Evolutionary conservation across 768 basidiomycete genomes (phyloP), one percentile per base, ranked within the genome.

Genomic region (Crassisporium funariophilum): DNA sequence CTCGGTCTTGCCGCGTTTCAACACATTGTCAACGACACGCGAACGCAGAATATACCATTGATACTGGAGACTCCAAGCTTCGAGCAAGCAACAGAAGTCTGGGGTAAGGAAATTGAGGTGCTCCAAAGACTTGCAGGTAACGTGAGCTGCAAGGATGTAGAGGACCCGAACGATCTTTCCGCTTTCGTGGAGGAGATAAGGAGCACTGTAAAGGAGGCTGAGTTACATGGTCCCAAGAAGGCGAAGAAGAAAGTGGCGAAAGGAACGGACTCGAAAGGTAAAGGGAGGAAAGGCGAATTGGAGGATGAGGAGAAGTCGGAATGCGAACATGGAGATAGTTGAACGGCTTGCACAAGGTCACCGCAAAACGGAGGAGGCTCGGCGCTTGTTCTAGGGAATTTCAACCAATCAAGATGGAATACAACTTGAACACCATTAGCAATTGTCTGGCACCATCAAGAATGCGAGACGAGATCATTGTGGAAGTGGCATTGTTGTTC

Each of bases 41-140:
- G 88, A 13, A 73, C 83, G 21, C 77, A 81, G 46, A 63, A 76
- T 35, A 84, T 93, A 24, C 91, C 91, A 1, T 75, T 95, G 25
- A 81, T 95, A 23, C 75, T 93, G 11, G 91, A 95, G 60, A 93
- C 92, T 0, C 88, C 88, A 0, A 78, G 76, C 20, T 82, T 83
- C 52, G 90, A 88, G 46, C 68, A 73, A 13, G 77, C 76, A 17
- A 53, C 40, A 16, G 79, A 78, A 10, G 78, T 87, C 1, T 92
- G 90, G 88, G 74, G 72, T n/a, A 72, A 72, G 42, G 91, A 95
- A 61, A 84, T 91, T 27, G 70, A 74, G 9, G 71, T 85, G 10
- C 68, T 91, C 13, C 77, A 85, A 41, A 53, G 56, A 16, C 49
- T 84, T 12, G 67, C 72, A n/a, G n/a, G n/a, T 5, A 61, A 58